Evolutionary conservation across 257 asterid species (phyloP), one percentile per base, ranked within the genome.

Genomic region (Leptodermis oblonga): DNA sequence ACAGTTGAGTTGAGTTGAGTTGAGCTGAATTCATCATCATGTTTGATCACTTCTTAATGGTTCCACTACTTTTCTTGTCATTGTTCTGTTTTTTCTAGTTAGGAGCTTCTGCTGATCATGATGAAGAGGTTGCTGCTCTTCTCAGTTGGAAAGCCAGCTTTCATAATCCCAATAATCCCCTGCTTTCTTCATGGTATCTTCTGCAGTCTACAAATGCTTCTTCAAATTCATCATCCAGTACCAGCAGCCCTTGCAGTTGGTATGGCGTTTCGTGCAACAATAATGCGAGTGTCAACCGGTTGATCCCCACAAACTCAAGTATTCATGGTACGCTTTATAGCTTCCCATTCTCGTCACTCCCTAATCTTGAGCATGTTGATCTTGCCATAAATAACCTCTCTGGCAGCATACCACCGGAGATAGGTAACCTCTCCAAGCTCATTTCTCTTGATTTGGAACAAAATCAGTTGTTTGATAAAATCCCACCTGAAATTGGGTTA

Each of bases 331-430:
- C 77, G 1, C 77, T 76, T 4, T 3, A 65, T 8, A 22, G 63
- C 65, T 80, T 80, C 36, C 79, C 84, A 0, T 80, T 73, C 59
- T 65, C 65, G 0, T 61, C 68, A 33, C 81, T 80, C 30, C 78
- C 77, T 1, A 65, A 76, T 80, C 67, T 80, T 15, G 67, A 69
- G 11, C 45, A 43, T 53, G 53, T 80, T 28, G 84, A 76, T 65
- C 12, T 76, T 18, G 36, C 59, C 4, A 7, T 26, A 14, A 80
- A 80, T n/a, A 30, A 70, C 0, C 37, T 78, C 31, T 74, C 67
- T 61, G 76, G 82, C 17, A 62, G 23, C 49, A 61, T 60, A 48
- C 59, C 81, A 0, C 73, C 70, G 17, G 66, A 71, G 49, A 67
- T 77, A 2, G 77, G 77, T 2, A 77, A 67, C 36, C 71, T 77